These are phyloP conservation scores for Striga asiatica DNA, from an alignment of 257 asterid species.

Conservation along the genomic window DNA sequence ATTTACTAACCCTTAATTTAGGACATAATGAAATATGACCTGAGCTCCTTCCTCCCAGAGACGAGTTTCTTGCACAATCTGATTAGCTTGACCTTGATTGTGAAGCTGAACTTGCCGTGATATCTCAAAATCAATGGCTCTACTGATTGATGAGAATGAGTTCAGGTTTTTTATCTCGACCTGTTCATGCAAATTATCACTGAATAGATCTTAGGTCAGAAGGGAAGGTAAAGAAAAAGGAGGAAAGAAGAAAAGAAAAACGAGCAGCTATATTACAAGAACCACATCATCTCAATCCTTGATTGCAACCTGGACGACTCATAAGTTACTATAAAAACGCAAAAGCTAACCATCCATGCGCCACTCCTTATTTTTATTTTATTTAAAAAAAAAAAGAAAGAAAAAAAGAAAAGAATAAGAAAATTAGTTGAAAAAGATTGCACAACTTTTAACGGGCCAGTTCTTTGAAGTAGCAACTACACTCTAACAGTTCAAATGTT, in stretches of 20 bases:
- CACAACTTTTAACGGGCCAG: neutral
- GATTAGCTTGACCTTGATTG: conserved; percentile 65
- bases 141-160: conserved; percentile 84
- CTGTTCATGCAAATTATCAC: conserved; percentile 40
- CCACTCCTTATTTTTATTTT: too few species aligned
- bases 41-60: conserved; percentile 99
- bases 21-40: conserved; percentile 38
- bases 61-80: conserved; percentile 94
- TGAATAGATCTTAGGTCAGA: too few species aligned
- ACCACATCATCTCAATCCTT: too few species aligned
- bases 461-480: too few species aligned
- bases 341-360: too few species aligned
- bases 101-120: conserved; percentile 76
- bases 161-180: conserved; percentile 94
- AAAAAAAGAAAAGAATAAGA: neutral
- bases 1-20: neutral
- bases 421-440: neutral
- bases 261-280: neutral
- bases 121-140: conserved; percentile 94
- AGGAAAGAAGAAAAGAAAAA: too few species aligned
- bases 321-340: too few species aligned
- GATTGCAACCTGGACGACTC: too few species aligned
- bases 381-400: too few species aligned
- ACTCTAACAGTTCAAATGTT: neutral
- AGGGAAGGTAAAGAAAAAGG: too few species aligned